Evolutionary conservation across 2,329 filamentous ascomycete genomes (phyloP), one percentile per base, ranked within the genome.

Genomic region (Aspergillus ruber): DNA sequence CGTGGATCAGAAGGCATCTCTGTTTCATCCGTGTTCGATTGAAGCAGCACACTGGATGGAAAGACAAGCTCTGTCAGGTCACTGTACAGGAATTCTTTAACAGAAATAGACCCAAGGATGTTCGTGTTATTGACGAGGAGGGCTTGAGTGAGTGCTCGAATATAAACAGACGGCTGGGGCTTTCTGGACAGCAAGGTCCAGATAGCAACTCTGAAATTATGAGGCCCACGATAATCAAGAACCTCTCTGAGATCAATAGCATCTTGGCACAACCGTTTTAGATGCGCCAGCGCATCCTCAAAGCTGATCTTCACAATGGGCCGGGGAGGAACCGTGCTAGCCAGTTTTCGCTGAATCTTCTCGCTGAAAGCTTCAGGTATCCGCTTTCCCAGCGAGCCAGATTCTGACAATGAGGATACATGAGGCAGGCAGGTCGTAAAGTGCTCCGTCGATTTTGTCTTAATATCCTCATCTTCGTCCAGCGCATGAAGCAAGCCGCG

Each of bases 321-420:
- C 7, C 91, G 81, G 6, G 93, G 93, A 3, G 93, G 93, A 59
- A 96, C 90, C 0, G 90, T 96, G 56, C 90, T 96, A 1, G 93
- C 90, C 27, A 98, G 76, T 53, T 86, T 86, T n/a, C 90, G 81
- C 63, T 98, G 93, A 33, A 97, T 78, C 63, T 95, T 95, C 20
- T 82, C 81, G 58, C 89, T 96, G 65, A 96, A 97, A 0, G 90
- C 83, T n/a, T 84, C 83, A 0, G 83, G 78, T 0, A 94, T 82
- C 0, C 80, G 67, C 44, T 76, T 82, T 0, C 82, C 86, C 2
- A 91, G 67, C 0, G 68, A 57, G 46, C 84, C 78, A 1, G 85
- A 83, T 23, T 75, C 73, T 49, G 79, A 74, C 45, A 94, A 74
- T 1, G 67, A 60, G 3, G 75, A 69, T 44, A 90, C 68, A 12